These are phyloP conservation scores for Kwoniella europaea DNA, from an alignment of 768 basidiomycete species.

Conservation along the genomic window DNA sequence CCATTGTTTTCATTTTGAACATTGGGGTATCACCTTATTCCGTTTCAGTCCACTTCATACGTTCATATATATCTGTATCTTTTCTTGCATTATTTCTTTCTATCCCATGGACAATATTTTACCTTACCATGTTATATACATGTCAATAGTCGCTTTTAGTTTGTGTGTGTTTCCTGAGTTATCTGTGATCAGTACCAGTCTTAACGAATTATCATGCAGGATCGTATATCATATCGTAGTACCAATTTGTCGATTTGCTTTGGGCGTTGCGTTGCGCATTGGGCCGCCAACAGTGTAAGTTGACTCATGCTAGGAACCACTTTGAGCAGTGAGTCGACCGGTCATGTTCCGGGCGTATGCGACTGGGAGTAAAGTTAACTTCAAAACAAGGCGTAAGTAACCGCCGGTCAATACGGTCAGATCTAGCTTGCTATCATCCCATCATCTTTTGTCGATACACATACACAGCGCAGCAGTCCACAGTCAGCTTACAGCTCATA, in stretches of 20 bases:
- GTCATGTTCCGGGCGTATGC: not conserved
- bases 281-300: no score
- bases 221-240: not conserved
- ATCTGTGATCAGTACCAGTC: not conserved
- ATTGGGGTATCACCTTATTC: not conserved
- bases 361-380: not conserved
- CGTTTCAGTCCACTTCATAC: not conserved
- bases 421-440: not conserved
- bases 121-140: not conserved
- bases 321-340: not conserved
- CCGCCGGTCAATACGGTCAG: not conserved
- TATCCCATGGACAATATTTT: not conserved
- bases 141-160: not conserved
- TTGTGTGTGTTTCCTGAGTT: not conserved
- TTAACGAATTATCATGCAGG: constrained; percentile 7
- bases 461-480: not conserved
- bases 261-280: not conserved
- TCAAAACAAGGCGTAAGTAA: not conserved
- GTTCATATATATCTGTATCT: not conserved
- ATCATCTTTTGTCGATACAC: not conserved
- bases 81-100: not conserved
- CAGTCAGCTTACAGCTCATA: not conserved
- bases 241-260: not conserved
- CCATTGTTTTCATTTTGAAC: not conserved
- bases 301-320: not conserved